These are phyloP conservation scores for Blepharisma stoltei DNA, from an alignment of 73 alveolate species.

Conservation along the genomic window DNA sequence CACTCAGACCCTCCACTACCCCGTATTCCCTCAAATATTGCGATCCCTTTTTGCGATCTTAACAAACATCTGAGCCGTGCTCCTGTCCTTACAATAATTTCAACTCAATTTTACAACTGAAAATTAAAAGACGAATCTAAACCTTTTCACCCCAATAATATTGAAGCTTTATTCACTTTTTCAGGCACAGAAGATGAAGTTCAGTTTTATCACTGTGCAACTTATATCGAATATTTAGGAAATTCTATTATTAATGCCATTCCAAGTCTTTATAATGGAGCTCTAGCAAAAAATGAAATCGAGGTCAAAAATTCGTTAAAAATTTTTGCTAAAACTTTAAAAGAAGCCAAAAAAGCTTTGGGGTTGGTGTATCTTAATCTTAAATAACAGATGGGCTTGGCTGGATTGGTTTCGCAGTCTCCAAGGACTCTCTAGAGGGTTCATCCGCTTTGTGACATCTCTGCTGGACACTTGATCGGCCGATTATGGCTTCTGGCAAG, in stretches of 20 bases:
- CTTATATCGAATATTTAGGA: slow-evolving; percentile 17
- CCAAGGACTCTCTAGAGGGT: too few relatives aligned
- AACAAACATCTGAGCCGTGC: background rate
- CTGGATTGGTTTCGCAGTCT: too few relatives aligned
- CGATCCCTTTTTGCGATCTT: background rate
- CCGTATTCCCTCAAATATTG: background rate
- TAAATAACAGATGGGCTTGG: slow-evolving; percentile 4
- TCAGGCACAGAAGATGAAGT: slow-evolving; percentile 13
- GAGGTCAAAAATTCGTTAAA: background rate
- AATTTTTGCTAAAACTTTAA: background rate
- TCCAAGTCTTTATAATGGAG: too few relatives aligned
- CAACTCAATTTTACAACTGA: background rate
- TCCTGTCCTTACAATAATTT: background rate
- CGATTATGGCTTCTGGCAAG: too few relatives aligned
- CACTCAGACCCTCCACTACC: too few relatives aligned
- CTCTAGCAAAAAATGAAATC: background rate
- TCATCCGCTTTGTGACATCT: too few relatives aligned
- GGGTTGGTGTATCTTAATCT: too few relatives aligned
- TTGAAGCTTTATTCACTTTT: background rate
- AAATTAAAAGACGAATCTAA: background rate
- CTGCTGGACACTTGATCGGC: too few relatives aligned
- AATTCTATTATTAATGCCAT: background rate
- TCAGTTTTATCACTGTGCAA: background rate
- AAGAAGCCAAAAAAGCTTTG: background rate
- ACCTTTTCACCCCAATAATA: background rate